These are phyloP conservation scores for Pseudogymnoascus sp. DNA, from an alignment of 2,329 filamentous ascomycete species.

Conservation along the genomic window DNA sequence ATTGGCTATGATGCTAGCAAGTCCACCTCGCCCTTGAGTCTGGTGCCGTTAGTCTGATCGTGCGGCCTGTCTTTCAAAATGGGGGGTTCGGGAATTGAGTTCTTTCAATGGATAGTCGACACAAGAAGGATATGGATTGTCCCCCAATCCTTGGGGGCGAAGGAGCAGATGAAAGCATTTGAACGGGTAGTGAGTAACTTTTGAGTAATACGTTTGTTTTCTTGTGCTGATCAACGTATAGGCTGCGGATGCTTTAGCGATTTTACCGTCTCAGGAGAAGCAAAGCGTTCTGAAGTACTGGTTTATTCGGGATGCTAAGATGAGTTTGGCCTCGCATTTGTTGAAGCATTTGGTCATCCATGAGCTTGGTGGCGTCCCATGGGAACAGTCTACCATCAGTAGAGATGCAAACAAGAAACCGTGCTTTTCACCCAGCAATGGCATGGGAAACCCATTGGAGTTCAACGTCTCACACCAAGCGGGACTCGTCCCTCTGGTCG, in stretches of 20 bases:
- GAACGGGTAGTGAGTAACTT: not conserved
- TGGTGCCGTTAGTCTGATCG: too few relatives aligned
- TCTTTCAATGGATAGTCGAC: slow-evolving; percentile 57
- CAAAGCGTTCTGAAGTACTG: slow-evolving; percentile 52
- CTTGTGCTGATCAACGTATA: slow-evolving; percentile 24
- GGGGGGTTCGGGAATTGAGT: slow-evolving; percentile 16
- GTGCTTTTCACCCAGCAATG: slow-evolving; percentile 29
- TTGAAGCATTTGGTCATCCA: slow-evolving; percentile 65
- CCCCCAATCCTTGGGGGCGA: slow-evolving; percentile 29
- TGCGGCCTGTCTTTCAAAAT: not conserved
- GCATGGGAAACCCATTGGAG: slow-evolving; percentile 1
- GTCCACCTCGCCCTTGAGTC: not conserved
- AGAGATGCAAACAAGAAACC: slow-evolving; percentile 44
- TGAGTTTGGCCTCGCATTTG: slow-evolving; percentile 63
- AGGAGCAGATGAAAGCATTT: slow-evolving; percentile 30
- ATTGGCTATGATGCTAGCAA: not conserved
- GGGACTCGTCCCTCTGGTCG: slow-evolving; percentile 62
- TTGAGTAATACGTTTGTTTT: not conserved
- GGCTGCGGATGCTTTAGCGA: slow-evolving; percentile 46
- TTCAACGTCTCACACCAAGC: slow-evolving; percentile 79
- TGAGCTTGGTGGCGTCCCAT: slow-evolving; percentile 50
- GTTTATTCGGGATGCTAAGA: slow-evolving; percentile 64
- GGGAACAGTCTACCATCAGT: slow-evolving; percentile 49
- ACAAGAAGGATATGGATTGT: slow-evolving; percentile 51
- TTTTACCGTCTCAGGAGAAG: slow-evolving; percentile 50